A percentile compares a stretch with the other conserved stretches of the same genome.
These are phyloP conservation scores for Sphaerobolus stellatus DNA, from an alignment of 1,284 basidiomycete genomes.

Conservation along the genomic window DNA sequence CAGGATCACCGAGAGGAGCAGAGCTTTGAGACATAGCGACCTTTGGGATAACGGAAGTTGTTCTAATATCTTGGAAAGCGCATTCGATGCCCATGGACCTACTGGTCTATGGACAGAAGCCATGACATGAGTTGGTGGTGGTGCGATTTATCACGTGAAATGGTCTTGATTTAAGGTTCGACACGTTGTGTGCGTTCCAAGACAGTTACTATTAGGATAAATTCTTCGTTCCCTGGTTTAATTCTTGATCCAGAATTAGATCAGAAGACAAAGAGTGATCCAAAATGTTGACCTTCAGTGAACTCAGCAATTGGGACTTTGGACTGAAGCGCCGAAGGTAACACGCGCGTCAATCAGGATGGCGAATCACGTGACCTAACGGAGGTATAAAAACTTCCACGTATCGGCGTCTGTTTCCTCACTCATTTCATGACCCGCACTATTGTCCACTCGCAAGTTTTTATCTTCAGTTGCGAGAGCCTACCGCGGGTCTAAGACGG, in stretches of 20 bases:
- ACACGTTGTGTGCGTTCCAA: no score
- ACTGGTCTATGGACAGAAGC: not conserved
- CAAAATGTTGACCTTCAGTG: not conserved
- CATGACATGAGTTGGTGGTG: not conserved
- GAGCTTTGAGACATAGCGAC: conserved; percentile 7
- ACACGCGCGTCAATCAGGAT: not conserved
- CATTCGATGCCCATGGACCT: not conserved
- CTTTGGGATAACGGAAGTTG: not conserved
- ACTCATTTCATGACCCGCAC: conserved; percentile 15
- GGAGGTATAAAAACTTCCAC: no score
- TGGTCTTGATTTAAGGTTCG: no score
- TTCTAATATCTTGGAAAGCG: not conserved
- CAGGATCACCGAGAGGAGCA: conserved; percentile 12
- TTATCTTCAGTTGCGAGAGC: conserved; percentile 12
- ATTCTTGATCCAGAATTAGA: no score
- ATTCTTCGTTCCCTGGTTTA: no score
- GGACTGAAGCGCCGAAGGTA: not conserved
- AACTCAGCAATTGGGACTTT: not conserved
- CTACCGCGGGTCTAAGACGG: conserved; percentile 14
- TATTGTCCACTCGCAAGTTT: conserved; percentile 14
- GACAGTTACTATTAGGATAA: no score
- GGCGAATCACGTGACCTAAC: no score
- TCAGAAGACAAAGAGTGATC: not conserved
- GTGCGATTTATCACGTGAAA: conserved; percentile 4
- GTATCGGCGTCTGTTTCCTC: not conserved